phyloP scores from a whole-genome alignment of 1,139 yeast genomes.

The Taphrina flavorubra region DNA sequence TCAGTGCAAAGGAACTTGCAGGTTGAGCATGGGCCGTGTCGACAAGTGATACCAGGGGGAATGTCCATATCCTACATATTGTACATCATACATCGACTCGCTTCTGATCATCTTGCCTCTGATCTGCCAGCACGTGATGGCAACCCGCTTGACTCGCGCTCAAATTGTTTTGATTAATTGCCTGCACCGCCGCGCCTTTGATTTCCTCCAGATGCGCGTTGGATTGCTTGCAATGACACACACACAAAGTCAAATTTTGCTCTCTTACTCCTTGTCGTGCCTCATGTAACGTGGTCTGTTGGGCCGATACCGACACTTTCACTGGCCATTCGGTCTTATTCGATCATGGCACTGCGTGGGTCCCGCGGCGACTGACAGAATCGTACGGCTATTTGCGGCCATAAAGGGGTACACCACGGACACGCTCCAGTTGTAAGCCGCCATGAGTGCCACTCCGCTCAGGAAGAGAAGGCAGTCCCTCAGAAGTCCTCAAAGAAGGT shows the following conservation, averaged over 20 bases:
- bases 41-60: too few species aligned
- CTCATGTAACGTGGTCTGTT: not conserved
- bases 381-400: not conserved
- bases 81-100: too few species aligned
- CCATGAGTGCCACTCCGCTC: constrained; percentile 5
- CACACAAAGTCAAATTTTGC: not conserved
- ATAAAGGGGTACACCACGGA: not conserved
- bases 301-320: too few species aligned
- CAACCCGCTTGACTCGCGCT: not conserved
- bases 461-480: constrained; percentile 13
- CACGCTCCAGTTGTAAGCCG: not conserved
- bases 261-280: not conserved
- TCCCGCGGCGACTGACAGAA: not conserved
- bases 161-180: not conserved
- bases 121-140: not conserved
- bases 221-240: too few species aligned
- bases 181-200: not conserved
- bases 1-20: not conserved
- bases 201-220: too few species aligned
- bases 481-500: not conserved
- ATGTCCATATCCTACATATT: too few species aligned
- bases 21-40: not conserved
- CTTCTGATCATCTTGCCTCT: not conserved
- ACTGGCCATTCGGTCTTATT: too few species aligned
- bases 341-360: not conserved